Evolutionary conservation across 2,329 filamentous ascomycete species (phyloP).

Genomic region (Drechslera avenae): DNA sequence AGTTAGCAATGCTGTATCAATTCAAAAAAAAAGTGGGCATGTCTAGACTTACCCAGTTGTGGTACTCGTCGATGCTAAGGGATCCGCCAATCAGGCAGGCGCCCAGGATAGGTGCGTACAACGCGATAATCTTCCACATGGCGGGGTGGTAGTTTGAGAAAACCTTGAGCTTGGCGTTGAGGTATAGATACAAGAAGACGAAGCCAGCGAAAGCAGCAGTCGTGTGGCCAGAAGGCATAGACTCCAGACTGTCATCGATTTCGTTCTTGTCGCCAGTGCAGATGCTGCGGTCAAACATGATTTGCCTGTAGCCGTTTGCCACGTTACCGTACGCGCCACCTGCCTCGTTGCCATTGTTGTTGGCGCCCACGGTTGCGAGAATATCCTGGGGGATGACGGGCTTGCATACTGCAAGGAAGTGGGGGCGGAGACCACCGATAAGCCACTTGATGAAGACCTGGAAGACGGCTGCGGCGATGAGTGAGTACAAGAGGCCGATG

Average conservation of each 20-base stretch:
- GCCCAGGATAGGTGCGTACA: conserved; percentile 70
- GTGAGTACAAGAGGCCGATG: conserved; percentile 70
- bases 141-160: conserved; percentile 73
- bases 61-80: conserved; percentile 72
- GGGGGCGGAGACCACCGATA: conserved; percentile 67
- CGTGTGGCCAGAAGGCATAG: conserved; percentile 74
- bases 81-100: conserved; percentile 71
- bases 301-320: conserved; percentile 60
- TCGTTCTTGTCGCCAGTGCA: conserved; percentile 69
- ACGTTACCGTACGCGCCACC: conserved; percentile 56
- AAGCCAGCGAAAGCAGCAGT: conserved; percentile 76
- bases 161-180: conserved; percentile 79
- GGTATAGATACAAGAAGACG: conserved; percentile 72
- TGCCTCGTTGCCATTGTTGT: conserved; percentile 39
- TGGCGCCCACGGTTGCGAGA: conserved; percentile 12
- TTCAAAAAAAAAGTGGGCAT: background rate
- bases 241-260: conserved; percentile 72
- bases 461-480: conserved; percentile 74
- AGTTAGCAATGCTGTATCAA: background rate
- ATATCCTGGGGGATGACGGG: conserved; percentile 58
- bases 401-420: conserved; percentile 73
- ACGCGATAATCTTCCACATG: conserved; percentile 72
- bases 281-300: conserved; percentile 72
- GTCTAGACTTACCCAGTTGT: conserved; percentile 55
- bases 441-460: conserved; percentile 78